Base-by-base conservation (phyloP, 805 yeast species). In the Lachancea fermentati region DNA sequence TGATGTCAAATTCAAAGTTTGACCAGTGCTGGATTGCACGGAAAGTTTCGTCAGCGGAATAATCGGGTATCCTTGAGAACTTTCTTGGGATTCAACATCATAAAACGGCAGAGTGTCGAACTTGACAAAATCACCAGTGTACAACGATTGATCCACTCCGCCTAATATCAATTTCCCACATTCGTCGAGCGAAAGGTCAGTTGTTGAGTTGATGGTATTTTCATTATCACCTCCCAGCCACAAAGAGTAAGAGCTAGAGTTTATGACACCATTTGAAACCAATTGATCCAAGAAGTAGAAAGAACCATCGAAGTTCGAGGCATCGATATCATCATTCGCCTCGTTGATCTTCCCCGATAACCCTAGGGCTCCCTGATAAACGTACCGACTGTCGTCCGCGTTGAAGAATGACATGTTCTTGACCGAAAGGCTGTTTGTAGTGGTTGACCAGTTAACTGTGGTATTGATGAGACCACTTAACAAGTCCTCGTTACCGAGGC, bases 121-220 rank as follows among this genome's bases (percentile, higher is more conserved):
- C 31, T 62, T 57, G 18, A 69, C 71, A 12, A 81, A 55, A 24
- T 69, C 65, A 1, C 79, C 84, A 5, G 50, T 48, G 44, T 57
- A 73, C 34, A 68, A 65, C 19, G 63, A 57, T 7, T 67, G 61
- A 50, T 79, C 76, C 3, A 82, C 74, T 3, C 75, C 78, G 8
- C 93, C 89, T 2, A 81, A 63, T 5, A 79, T 54, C 9, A 82
- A 42, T 32, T 52, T 54, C 7, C 73, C 70, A 19, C 52, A 37
- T 16, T 53, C 22, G 4, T 37, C 32, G 43, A 51, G 25, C 3
- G 38, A 16, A 5, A 34, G 42, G 16, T 24, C 29, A 11, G 15
- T 14, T 7, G 37, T 17, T 9, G 13, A 13, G 28, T 41, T 36
- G 16, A 14, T 13, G 11, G 14, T 19, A 13, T 18, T 14, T 7